phyloP scores from a whole-genome alignment of 2,329 filamentous ascomycete genomes.

The Aspergillus transmontanensis region DNA sequence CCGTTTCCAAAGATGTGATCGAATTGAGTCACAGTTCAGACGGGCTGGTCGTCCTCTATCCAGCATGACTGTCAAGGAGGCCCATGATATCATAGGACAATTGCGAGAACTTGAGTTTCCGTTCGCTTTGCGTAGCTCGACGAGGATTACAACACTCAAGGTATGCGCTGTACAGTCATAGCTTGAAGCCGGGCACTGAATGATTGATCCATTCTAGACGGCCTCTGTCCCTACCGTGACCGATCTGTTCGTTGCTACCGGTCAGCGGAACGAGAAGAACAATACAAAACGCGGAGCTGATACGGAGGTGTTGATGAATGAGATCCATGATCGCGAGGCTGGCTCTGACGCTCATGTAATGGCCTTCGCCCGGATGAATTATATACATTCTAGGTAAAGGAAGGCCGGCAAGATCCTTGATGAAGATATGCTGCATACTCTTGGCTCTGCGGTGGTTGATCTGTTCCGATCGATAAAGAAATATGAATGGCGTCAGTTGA shows the following conservation, averaged over 20 bases:
- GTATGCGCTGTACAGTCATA: conserved; percentile 8
- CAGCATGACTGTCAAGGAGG: conserved; percentile 36
- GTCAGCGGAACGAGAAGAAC: conserved; percentile 46
- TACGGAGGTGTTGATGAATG: conserved; percentile 49
- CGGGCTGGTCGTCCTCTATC: conserved; percentile 17
- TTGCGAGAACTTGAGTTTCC: conserved; percentile 37
- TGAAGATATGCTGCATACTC: conserved; percentile 61
- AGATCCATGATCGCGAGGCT: conserved; percentile 42
- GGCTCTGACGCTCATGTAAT: conserved; percentile 43
- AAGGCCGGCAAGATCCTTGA: conserved; percentile 58
- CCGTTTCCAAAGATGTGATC: neutral
- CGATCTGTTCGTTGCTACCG: conserved; percentile 47
- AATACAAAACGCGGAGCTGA: conserved; percentile 53
- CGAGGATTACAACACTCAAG: conserved; percentile 30
- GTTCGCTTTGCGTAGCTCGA: conserved; percentile 26
- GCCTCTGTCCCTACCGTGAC: conserved; percentile 56
- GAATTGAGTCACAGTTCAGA: neutral
- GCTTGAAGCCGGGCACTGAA: neutral
- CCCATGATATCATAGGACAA: conserved; percentile 28
- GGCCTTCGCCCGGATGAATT: conserved; percentile 62
- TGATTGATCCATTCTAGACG: conserved; percentile 29
- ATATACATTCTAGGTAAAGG: conserved; percentile 57
- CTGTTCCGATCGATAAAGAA: conserved; percentile 60
- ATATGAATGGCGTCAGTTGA: conserved; percentile 68
- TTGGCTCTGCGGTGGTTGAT: conserved; percentile 63